phyloP scores from a whole-genome alignment of 371 early-diverging fungal genomes.

The Syncephalastrum racemosum region DNA sequence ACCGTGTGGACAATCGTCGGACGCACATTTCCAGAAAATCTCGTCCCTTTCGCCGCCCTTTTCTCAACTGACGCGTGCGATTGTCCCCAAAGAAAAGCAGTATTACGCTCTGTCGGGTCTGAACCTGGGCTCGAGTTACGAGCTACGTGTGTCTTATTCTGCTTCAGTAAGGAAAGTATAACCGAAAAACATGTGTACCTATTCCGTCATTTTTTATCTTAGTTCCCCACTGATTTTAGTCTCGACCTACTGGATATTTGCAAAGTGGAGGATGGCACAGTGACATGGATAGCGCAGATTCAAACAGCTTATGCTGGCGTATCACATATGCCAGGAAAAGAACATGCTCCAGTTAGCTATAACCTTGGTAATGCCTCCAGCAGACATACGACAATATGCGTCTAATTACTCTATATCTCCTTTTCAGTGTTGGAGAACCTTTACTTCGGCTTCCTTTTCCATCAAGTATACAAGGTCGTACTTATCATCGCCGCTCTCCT shows the following conservation, averaged over 20 bases:
- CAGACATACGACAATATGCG: too few relatives aligned
- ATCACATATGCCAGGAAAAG: slow-evolving; percentile 21
- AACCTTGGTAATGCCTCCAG: slow-evolving; percentile 29
- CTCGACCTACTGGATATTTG: slow-evolving; percentile 17
- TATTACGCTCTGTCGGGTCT: slow-evolving; percentile 22
- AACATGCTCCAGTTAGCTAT: slow-evolving; percentile 21
- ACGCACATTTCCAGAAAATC: not conserved
- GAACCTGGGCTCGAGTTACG: slow-evolving; percentile 22
- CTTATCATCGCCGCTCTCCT: slow-evolving; percentile 13
- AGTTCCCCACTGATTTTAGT: slow-evolving; percentile 42
- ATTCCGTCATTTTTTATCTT: not conserved
- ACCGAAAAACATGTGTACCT: not conserved
- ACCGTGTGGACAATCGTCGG: not conserved
- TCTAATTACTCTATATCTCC: not conserved
- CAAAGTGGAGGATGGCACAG: slow-evolving; percentile 1
- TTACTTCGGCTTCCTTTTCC: slow-evolving; percentile 31
- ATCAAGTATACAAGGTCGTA: slow-evolving; percentile 32
- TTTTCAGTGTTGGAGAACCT: slow-evolving; percentile 29
- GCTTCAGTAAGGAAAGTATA: slow-evolving; percentile 29
- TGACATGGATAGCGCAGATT: slow-evolving; percentile 14
- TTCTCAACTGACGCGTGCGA: not conserved
- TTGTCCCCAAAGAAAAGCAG: slow-evolving; percentile 10
- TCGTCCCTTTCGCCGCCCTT: slow-evolving; percentile 2
- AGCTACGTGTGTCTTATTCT: slow-evolving; percentile 42
- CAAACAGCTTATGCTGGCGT: slow-evolving; percentile 36